Evolutionary conservation across 768 basidiomycete species (phyloP).

Genomic region (Phaeotremella fagi): DNA sequence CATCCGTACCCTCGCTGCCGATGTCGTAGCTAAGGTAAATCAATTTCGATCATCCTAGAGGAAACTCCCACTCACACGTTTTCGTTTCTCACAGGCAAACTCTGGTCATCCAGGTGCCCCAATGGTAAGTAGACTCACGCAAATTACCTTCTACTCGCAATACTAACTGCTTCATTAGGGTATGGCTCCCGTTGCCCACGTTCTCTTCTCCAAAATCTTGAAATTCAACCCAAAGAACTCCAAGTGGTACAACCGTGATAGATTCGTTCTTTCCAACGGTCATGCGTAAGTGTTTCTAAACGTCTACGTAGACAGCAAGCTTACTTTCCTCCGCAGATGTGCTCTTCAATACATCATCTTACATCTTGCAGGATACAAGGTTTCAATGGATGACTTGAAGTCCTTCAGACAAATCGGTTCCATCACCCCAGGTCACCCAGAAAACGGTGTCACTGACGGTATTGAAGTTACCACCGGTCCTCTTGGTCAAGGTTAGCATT

Average conservation of each 20-base stretch:
- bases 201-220: constrained; percentile 61
- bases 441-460: constrained; percentile 66
- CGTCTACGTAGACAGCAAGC: background rate
- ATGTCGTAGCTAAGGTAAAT: constrained; percentile 48
- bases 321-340: constrained; percentile 56
- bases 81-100: constrained; percentile 59
- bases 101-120: constrained; percentile 93
- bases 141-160: background rate
- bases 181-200: constrained; percentile 48
- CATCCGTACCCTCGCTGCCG: constrained; percentile 48
- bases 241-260: constrained; percentile 93
- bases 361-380: constrained; percentile 85
- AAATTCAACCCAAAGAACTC: constrained; percentile 82
- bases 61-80: background rate
- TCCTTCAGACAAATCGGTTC: constrained; percentile 86
- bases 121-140: constrained; percentile 61
- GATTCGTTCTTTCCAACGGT: constrained; percentile 95
- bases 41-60: background rate
- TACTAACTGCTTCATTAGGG: constrained; percentile 25
- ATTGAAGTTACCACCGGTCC: constrained; percentile 85
- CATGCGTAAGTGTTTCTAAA: constrained; percentile 51
- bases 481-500: constrained; percentile 63
- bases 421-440: constrained; percentile 89
- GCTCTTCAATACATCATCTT: constrained; percentile 88
- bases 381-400: constrained; percentile 88